Evolutionary conservation across 257 asterid genomes (phyloP).

Genomic region (Eustoma russellianum): DNA sequence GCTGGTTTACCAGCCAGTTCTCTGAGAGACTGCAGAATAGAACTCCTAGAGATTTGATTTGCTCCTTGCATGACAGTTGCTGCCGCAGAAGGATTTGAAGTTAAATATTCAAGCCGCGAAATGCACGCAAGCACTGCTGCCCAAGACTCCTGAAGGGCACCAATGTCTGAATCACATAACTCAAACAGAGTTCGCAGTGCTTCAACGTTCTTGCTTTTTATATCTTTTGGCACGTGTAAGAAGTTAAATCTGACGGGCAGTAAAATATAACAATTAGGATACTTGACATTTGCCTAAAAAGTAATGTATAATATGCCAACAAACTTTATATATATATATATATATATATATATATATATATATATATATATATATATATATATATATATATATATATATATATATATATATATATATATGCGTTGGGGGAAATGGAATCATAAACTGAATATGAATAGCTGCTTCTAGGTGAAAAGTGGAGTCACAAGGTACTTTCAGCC

Average conservation of each 20-base stretch:
- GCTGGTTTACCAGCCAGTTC: constrained; percentile 94
- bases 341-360: too few relatives aligned
- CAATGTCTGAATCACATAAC: constrained; percentile 80
- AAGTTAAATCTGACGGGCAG: constrained; percentile 68
- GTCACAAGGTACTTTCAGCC: too few relatives aligned
- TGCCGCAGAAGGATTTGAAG: constrained; percentile 83
- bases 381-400: too few relatives aligned
- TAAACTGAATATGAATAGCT: constrained; percentile 2
- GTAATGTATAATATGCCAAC: too few relatives aligned
- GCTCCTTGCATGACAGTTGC: constrained; percentile 98
- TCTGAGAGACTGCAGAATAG: constrained; percentile 75
- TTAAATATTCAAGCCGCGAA: constrained; percentile 92
- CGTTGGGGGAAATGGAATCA: constrained; percentile 2
- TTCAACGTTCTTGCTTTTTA: constrained; percentile 93
- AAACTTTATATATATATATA: too few relatives aligned
- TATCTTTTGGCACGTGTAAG: constrained; percentile 94
- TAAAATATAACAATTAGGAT: constrained; percentile 10
- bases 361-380: too few relatives aligned
- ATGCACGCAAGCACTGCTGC: constrained; percentile 86
- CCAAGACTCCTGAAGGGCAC: constrained; percentile 97
- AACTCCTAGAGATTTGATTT: constrained; percentile 93
- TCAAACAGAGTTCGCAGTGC: constrained; percentile 83
- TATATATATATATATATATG: too few relatives aligned
- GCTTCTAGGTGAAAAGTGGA: too few relatives aligned
- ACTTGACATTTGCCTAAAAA: too few relatives aligned